These are phyloP conservation scores for Paraphoma sp. DNA, from an alignment of 2,329 filamentous ascomycete species.

Conservation along the genomic window DNA sequence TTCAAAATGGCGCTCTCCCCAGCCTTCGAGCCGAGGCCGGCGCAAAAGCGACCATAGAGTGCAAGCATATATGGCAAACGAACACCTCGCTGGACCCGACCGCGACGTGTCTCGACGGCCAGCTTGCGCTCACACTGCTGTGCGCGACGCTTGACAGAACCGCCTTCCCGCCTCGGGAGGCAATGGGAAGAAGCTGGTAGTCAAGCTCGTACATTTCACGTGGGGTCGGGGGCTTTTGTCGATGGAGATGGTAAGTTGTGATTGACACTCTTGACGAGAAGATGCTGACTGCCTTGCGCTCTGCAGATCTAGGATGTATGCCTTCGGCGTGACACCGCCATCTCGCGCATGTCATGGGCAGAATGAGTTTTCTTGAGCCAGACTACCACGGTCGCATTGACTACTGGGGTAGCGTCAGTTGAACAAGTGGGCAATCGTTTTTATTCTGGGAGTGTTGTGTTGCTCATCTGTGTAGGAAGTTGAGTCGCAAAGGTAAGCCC, in stretches of 20 bases:
- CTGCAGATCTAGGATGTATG: neutral
- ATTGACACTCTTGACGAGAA: neutral
- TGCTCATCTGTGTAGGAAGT: too few species aligned
- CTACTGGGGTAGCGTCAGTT: too few species aligned
- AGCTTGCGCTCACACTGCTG: neutral
- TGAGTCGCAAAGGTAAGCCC: too few species aligned
- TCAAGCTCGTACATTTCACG: neutral
- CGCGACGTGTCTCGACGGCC: neutral
- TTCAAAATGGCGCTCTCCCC: neutral
- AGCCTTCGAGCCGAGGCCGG: neutral
- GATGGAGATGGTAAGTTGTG: neutral
- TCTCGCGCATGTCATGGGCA: too few species aligned
- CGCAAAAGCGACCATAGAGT: neutral
- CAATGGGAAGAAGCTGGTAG: neutral
- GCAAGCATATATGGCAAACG: neutral
- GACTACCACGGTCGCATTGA: too few species aligned
- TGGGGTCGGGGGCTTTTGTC: neutral
- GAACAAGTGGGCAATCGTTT: too few species aligned
- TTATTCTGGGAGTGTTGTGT: too few species aligned
- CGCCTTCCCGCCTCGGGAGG: neutral
- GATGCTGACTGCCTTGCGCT: neutral
- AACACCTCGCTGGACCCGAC: too few species aligned
- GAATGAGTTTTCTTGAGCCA: too few species aligned
- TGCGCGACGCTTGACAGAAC: neutral
- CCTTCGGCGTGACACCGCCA: too few species aligned